Conservation (phyloP, 2,329 filamentous ascomycete species). For the Exophiala bonariae region DNA sequence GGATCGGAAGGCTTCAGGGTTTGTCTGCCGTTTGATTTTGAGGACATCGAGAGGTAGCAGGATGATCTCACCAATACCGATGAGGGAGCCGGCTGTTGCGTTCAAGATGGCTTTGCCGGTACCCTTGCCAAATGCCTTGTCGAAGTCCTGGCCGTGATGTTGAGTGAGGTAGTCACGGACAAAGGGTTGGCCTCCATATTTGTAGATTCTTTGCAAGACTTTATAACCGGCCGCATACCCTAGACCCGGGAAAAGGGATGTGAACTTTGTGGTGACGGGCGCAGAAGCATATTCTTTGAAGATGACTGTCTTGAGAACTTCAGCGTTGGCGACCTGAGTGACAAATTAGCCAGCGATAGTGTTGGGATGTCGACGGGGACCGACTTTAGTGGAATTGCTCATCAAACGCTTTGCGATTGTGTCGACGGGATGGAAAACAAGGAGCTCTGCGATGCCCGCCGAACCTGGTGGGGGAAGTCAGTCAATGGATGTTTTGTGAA, state of each 20-base stretch:
- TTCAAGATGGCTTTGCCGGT: slow-evolving; percentile 98
- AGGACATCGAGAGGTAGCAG: slow-evolving; percentile 92
- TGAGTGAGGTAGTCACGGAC: slow-evolving; percentile 82
- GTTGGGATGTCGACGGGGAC: slow-evolving; percentile 21
- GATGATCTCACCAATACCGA: slow-evolving; percentile 96
- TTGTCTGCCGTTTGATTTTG: slow-evolving; percentile 99
- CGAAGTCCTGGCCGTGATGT: slow-evolving; percentile 81
- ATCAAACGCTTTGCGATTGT: slow-evolving; percentile 98
- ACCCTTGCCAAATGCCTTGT: slow-evolving; percentile 88
- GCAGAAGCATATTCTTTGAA: slow-evolving; percentile 86
- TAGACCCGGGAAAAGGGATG: slow-evolving; percentile 93
- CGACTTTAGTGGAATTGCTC: slow-evolving; percentile 86
- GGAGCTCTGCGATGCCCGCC: slow-evolving; percentile 88
- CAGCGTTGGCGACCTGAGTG: slow-evolving; percentile 54
- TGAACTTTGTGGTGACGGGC: slow-evolving; percentile 72
- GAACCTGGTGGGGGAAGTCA: slow-evolving; percentile 60
- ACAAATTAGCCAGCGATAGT: slow-evolving; percentile 3
- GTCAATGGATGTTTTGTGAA: slow-evolving; percentile 4
- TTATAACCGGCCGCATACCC: slow-evolving; percentile 99
- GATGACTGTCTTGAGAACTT: slow-evolving; percentile 83
- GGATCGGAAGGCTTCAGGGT: slow-evolving; percentile 95
- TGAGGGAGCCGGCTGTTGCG: slow-evolving; percentile 90
- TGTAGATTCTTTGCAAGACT: slow-evolving; percentile 94
- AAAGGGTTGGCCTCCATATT: slow-evolving; percentile 96
- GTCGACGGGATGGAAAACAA: slow-evolving; percentile 94